Base-by-base conservation (phyloP, 2,329 filamentous ascomycete species). In the Aureobasidium vineae region DNA sequence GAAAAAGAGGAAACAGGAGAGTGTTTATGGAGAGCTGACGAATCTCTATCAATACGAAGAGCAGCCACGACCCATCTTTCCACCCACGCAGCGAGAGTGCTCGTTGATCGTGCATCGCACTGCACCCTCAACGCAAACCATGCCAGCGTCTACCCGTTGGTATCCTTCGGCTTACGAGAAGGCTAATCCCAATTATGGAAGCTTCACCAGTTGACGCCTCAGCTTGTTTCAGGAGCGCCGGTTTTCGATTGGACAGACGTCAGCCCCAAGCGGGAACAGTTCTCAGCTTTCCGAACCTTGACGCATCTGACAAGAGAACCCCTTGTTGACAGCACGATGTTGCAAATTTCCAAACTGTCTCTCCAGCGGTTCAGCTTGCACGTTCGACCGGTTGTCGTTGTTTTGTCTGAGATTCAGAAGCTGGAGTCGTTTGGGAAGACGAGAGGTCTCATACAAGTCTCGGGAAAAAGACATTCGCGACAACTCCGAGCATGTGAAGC, bases 21-120 rank as follows among this genome's bases (percentile, higher is more conserved):
- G 45, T 50, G 33, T 50, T 63, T 45, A 50, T 13, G 45, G 50
- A 59, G 54, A 59, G 54, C 54, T 59, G 54, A 59, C 54, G 54
- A 59, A 59, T 45, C 54, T 59, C 26, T n/a, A 31, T 23, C 23
- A 52, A 52, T 52, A 54, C 49, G 21, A 52, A 45, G 13, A 52
- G 45, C 43, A 63, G 59, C 43, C 11, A 23, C 45, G 33, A 40
- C 45, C 59, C 40, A 50, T 50, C 47, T 15, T 50, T 43, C 45
- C 16, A 28, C 6, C n/a, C 38, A 59, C 26, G 16, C 16, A 43
- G 15, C 8, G 8, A 3, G 40, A 43, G 5, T 61, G 26, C 43
- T 61, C n/a, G 57, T 60, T 49, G 41, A 47, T 60, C 40, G 56
- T 40, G 53, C 53, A 57, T 57, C 53, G 5, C 33, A 50, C 47